Conservation (phyloP, 345 rosid genomes). For the Eucalyptus erythrocorys region DNA sequence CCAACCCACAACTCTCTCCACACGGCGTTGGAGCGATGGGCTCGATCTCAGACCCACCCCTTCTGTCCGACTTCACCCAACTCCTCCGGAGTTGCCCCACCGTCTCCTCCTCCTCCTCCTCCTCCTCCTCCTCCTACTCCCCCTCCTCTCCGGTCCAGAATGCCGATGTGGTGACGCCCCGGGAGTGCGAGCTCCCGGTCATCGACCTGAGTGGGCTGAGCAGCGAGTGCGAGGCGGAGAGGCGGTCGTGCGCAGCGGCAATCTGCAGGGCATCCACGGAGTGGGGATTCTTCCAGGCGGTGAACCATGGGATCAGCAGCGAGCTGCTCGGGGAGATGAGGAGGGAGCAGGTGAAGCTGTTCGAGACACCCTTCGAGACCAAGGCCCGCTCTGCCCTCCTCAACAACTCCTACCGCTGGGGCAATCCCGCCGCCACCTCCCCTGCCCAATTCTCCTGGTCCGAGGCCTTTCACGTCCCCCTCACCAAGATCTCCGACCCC, state of each 20-base stretch:
- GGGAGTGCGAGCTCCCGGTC: slow-evolving; percentile 25
- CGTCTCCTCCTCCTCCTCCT: not conserved
- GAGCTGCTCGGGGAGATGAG: slow-evolving; percentile 32
- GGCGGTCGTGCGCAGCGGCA: slow-evolving; percentile 13
- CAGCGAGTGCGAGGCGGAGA: slow-evolving; percentile 4
- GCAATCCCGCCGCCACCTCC: slow-evolving; percentile 31
- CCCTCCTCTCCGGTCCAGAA: not conserved
- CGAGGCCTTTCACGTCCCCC: slow-evolving; percentile 62
- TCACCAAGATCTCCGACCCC: slow-evolving; percentile 25
- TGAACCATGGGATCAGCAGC: slow-evolving; percentile 43
- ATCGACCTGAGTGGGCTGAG: slow-evolving; percentile 29
- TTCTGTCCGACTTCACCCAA: not conserved
- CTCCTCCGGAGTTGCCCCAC: not conserved
- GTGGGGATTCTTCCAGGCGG: slow-evolving; percentile 72
- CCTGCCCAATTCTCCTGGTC: slow-evolving; percentile 53
- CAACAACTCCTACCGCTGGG: slow-evolving; percentile 60
- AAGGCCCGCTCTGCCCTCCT: slow-evolving; percentile 29
- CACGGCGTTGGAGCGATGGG: not conserved
- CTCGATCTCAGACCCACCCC: not conserved
- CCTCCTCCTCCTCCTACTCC: not conserved
- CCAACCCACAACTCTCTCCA: not conserved
- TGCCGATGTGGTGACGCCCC: not conserved
- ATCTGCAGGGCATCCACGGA: slow-evolving; percentile 40
- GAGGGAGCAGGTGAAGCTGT: slow-evolving; percentile 32
- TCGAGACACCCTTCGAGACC: slow-evolving; percentile 23